Percentiles rank a stretch among this genome's conserved stretches.
These are phyloP conservation scores for Penicillium sclerotiorum DNA, from an alignment of 2,329 filamentous ascomycete species.

Conservation along the genomic window DNA sequence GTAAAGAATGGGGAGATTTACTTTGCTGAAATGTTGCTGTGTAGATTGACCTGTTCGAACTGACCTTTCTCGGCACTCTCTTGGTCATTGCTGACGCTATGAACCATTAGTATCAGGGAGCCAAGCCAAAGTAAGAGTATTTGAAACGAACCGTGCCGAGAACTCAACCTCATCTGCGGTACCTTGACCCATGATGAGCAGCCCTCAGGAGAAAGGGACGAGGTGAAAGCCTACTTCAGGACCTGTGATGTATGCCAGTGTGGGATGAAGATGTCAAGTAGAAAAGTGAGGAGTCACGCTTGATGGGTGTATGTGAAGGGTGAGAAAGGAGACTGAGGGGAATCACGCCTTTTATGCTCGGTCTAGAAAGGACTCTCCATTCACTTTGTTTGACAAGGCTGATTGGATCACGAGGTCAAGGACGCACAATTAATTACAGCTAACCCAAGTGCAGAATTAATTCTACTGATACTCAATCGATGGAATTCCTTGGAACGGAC, in stretches of 20 bases:
- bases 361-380: neutral
- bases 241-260: no score
- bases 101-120: slow-evolving; percentile 32
- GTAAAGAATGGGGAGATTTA: slow-evolving; percentile 10
- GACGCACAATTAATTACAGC: neutral
- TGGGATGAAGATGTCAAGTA: no score
- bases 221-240: no score
- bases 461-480: neutral
- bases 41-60: slow-evolving; percentile 26
- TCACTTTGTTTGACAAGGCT: slow-evolving; percentile 10
- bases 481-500: neutral
- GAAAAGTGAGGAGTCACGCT: no score
- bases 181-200: no score
- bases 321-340: neutral
- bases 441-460: slow-evolving; percentile 2
- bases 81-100: slow-evolving; percentile 49
- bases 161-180: slow-evolving; percentile 8
- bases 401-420: slow-evolving; percentile 7
- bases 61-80: slow-evolving; percentile 21
- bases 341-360: slow-evolving; percentile 14
- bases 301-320: no score
- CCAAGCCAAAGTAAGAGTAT: slow-evolving; percentile 41
- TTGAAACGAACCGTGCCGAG: neutral
- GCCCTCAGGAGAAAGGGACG: no score
- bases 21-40: slow-evolving; percentile 32